Conservation (phyloP, 2,329 filamentous ascomycete species). For the Pseudogymnoascus sp. region DNA sequence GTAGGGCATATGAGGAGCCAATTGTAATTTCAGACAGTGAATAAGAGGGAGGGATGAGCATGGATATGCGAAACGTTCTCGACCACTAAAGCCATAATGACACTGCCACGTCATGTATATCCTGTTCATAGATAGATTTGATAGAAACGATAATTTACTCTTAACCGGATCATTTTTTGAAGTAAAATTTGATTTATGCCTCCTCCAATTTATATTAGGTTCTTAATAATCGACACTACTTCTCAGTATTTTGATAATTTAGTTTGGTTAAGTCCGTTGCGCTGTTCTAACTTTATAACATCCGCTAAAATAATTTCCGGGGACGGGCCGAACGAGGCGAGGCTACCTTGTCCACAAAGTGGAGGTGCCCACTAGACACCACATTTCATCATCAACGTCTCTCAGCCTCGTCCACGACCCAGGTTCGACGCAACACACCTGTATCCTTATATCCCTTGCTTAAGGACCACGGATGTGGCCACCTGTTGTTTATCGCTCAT, state of each 20-base stretch:
- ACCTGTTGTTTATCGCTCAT: background rate
- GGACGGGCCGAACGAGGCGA: background rate
- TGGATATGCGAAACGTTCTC: background rate
- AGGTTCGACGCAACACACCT: background rate
- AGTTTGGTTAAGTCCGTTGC: background rate
- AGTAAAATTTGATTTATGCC: background rate
- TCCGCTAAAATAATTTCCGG: background rate
- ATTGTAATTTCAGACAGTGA: background rate
- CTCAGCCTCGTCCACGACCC: constrained; percentile 3
- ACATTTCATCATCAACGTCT: constrained; percentile 3
- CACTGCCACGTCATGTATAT: background rate
- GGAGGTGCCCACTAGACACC: background rate
- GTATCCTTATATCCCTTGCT: background rate
- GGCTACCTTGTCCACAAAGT: background rate
- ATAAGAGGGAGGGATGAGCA: background rate
- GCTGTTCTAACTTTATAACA: background rate
- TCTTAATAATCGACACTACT: background rate
- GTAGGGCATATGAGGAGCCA: background rate
- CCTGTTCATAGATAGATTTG: background rate
- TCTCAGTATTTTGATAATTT: background rate
- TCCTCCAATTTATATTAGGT: background rate
- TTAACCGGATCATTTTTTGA: background rate
- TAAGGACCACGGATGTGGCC: background rate
- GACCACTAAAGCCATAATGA: background rate
- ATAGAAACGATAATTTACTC: background rate